Base-by-base conservation (phyloP, 202 grass and related monocot genomes). In the Setaria italica region DNA sequence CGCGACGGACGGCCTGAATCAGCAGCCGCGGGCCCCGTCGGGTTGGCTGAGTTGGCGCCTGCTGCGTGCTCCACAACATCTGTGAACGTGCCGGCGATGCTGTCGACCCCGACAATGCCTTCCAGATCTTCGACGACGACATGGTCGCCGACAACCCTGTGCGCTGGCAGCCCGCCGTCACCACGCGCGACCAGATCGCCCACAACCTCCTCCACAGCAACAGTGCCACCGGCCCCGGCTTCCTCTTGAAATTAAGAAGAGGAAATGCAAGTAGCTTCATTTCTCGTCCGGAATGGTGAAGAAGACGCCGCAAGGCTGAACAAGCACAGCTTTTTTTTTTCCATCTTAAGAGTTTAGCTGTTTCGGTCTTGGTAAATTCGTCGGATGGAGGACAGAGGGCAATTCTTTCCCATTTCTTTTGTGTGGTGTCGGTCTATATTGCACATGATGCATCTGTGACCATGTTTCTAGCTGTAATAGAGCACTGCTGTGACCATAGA, bases 41-140 rank as follows among this genome's bases (percentile, higher is more conserved):
- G 0, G 25, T 25, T 0, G 25, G 25, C 25, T 25, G 25, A 25
- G 25, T 25, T 25, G 88, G 84, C 7, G 97, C 93, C 7, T 99
- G 97, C 89, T 93, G 90, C 82, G 90, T 96, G 5, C 85, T 99
- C 10, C 97, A 99, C 84, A 99, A 99, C 91, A 83, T 99, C 71
- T 99, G 97, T 79, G 97, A 96, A 92, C 79, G 88, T 75, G 77
- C 68, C 57, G 86, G 87, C 62, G 93, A 99, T 45, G 72, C 33
- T 14, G 57, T 92, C 54, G 90, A 92, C 12, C 78, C 80, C 1
- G 88, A 96, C 17, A 48, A 72, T 14, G 25, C 10, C 3, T 81
- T 82, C 33, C 72, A 91, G 71, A 57, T 94, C 68, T 45, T 89
- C 60, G 96, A 96, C 65, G 85, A 94, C 62, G 82, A 90, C n/a